Percentiles rank a stretch among this genome's conserved stretches.
phyloP scores from a whole-genome alignment of 495 filamentous ascomycete species.

The Lasiosphaeria hispida region DNA sequence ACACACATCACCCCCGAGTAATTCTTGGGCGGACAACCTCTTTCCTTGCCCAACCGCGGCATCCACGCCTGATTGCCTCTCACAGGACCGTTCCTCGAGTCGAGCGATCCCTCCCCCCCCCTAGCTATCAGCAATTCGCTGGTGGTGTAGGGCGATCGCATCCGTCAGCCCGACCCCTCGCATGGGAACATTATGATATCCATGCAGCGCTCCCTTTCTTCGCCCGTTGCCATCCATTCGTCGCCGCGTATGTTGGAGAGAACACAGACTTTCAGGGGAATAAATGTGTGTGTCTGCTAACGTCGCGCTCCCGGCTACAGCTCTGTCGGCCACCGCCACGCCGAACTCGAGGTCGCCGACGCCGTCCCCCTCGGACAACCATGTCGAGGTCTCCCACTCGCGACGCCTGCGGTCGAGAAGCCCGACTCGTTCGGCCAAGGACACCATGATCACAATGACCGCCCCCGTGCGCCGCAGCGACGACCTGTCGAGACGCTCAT shows the following conservation, averaged over 20 bases:
- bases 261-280: not conserved
- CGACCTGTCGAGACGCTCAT: constrained; percentile 36
- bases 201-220: constrained; percentile 54
- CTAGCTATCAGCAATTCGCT: constrained; percentile 18
- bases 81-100: constrained; percentile 5
- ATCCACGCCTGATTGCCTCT: constrained; percentile 5
- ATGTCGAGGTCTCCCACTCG: constrained; percentile 42
- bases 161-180: constrained; percentile 20
- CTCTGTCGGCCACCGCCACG: constrained; percentile 31
- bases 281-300: constrained; percentile 34
- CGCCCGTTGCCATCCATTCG: constrained; percentile 50
- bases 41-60: constrained; percentile 5
- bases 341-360: constrained; percentile 41
- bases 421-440: constrained; percentile 36
- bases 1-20: too few species aligned
- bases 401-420: constrained; percentile 44
- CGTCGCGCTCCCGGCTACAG: constrained; percentile 21
- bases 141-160: constrained; percentile 33
- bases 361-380: constrained; percentile 42
- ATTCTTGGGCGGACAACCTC: constrained; percentile 2
- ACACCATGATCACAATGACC: constrained; percentile 33
- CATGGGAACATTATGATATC: constrained; percentile 53
- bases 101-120: not conserved
- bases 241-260: constrained; percentile 48
- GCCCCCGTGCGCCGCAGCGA: constrained; percentile 34